phyloP scores from a whole-genome alignment of 2,329 filamentous ascomycete genomes.

The Clarireedia homoeocarpa region DNA sequence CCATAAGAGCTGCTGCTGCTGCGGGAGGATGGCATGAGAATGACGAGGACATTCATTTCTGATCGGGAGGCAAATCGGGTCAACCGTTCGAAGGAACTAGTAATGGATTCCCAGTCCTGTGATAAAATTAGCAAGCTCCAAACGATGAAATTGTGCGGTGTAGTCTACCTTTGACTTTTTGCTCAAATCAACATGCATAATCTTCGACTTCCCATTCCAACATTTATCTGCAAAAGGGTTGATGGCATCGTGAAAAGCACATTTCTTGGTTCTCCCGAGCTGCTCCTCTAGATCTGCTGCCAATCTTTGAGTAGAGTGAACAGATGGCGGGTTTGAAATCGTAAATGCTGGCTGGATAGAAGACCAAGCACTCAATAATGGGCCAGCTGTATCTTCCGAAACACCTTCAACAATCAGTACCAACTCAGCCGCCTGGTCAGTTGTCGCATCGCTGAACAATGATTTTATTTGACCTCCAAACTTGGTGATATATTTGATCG shows the following conservation, averaged over 20 bases:
- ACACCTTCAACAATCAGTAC: constrained; percentile 52
- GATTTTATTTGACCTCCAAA: constrained; percentile 47
- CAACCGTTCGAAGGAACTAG: constrained; percentile 15
- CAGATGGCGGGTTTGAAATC: constrained; percentile 38
- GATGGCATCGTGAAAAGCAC: constrained; percentile 23
- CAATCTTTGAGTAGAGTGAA: constrained; percentile 24
- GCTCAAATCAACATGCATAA: constrained; percentile 22
- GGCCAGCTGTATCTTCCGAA: constrained; percentile 36
- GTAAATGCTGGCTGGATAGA: constrained; percentile 40
- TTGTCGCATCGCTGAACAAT: constrained; percentile 39
- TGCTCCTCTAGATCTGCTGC: constrained; percentile 26
- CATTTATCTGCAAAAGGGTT: constrained; percentile 26
- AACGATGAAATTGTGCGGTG: too few species aligned
- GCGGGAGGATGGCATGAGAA: constrained; percentile 25
- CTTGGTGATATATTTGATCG: constrained; percentile 49
- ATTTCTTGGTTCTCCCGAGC: constrained; percentile 18
- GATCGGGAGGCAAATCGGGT: constrained; percentile 20
- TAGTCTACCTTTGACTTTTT: constrained; percentile 18
- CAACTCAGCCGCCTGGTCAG: constrained; percentile 38
- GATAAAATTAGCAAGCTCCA: not conserved
- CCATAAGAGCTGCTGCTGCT: constrained; percentile 22
- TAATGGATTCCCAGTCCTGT: constrained; percentile 1
- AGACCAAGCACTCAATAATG: constrained; percentile 36
- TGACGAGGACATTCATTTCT: constrained; percentile 25
- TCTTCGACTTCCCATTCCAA: constrained; percentile 29